Base-by-base conservation (phyloP, 768 basidiomycete genomes). In the Sistotremastrum suecicum region DNA sequence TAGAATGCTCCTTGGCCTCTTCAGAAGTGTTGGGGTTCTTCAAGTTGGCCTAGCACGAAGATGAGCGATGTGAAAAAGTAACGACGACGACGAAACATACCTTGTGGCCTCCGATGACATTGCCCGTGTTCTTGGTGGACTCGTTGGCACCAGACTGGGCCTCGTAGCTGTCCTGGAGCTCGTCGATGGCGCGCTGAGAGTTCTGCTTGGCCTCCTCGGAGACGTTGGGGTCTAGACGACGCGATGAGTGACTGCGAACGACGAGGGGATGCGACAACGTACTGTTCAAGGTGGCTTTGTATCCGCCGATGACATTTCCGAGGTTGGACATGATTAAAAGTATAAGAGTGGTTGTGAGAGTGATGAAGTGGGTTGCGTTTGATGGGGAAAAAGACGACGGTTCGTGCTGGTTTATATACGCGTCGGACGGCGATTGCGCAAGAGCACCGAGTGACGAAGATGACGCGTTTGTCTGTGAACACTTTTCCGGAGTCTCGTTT, bases 21-120 rank as follows among this genome's bases (percentile, higher is more conserved):
- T 58, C 55, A 2, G 59, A 60, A 49, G 58, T 54, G 45, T 56
- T 56, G 7, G 54, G 58, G 53, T 61, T 62, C 47, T 59, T 53
- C 43, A 60, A 43, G 11, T 53, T 54, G 5, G 60, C 58, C 58
- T 60, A 37, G 42, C 3, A 29, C 28, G 3, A 20, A 33, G 5
- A 20, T 41, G 9, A 11, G 7, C 6, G 20, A 40, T n/a, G 20
- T 8, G 12, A 7, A 41, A 10, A 30, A 9, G 8, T 1, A 2
- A 7, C 7, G 29, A 41, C 3, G 7, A 4, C 29, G 10, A 29
- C 12, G 4, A 9, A 8, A 41, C 40, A 10, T 4, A 41, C 40
- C 12, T 41, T 41, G 12, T 41, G 40, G 9, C 40, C 40, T 2
- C 40, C 29, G 20, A 41, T 29, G 9, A 41, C 40, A 11, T 41